phyloP scores from a whole-genome alignment of 2,329 filamentous ascomycete species.

The Aspergillus floridensis region DNA sequence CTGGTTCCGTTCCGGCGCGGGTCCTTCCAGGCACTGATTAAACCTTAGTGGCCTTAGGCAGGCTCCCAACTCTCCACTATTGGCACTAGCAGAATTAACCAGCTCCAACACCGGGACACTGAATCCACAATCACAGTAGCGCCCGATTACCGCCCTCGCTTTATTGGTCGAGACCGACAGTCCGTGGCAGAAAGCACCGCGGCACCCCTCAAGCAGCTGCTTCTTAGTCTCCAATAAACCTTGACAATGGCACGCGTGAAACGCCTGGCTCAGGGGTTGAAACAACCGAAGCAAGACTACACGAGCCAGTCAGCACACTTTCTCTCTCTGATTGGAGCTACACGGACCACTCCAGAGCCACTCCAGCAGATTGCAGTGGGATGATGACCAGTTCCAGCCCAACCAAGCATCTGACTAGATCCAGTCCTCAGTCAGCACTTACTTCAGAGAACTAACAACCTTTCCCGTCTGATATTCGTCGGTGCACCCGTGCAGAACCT shows the following conservation, averaged over 20 bases:
- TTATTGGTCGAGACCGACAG: neutral
- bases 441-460: neutral
- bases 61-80: neutral
- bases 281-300: conserved; percentile 8
- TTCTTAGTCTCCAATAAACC: conserved; percentile 6
- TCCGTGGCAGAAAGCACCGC: no score
- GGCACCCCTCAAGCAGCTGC: neutral
- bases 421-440: neutral
- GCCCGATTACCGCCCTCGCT: neutral
- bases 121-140: neutral
- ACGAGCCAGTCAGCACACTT: conserved; percentile 1
- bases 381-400: neutral
- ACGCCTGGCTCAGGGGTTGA: conserved; percentile 12
- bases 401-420: neutral
- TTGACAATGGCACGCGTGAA: conserved; percentile 6
- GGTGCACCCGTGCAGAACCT: no score
- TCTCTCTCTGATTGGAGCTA: conserved; percentile 2
- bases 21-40: neutral
- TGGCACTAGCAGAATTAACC: no score
- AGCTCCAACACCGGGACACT: no score
- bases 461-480: neutral
- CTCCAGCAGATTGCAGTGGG: neutral
- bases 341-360: neutral
- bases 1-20: neutral
- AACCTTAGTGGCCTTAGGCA: neutral